Evolutionary conservation across 2,329 filamentous ascomycete species (phyloP).

Genomic region (Ciborinia camelliae): DNA sequence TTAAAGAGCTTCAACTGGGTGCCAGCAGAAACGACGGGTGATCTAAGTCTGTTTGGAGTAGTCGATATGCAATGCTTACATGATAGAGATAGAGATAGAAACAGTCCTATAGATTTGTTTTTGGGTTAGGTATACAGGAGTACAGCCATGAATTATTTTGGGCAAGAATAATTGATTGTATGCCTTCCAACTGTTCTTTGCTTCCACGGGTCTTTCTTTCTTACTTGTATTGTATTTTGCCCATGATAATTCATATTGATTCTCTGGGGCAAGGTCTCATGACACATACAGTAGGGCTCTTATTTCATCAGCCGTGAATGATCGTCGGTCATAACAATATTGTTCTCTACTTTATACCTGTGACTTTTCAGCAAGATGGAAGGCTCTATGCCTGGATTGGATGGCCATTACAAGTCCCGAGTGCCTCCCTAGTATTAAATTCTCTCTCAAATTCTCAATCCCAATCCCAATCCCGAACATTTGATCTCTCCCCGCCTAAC

Average conservation of each 20-base stretch:
- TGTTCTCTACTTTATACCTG: background rate
- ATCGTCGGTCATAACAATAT: background rate
- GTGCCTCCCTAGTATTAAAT: too few species aligned
- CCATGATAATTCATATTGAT: background rate
- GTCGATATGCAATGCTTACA: background rate
- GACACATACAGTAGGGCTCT: background rate
- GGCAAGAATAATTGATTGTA: background rate
- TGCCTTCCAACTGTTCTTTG: background rate
- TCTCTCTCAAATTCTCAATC: too few species aligned
- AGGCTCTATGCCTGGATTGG: background rate
- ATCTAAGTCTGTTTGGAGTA: background rate
- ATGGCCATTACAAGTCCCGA: too few species aligned
- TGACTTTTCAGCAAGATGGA: background rate
- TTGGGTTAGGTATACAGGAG: background rate
- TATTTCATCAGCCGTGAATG: background rate
- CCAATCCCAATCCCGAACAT: too few species aligned
- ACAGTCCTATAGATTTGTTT: background rate
- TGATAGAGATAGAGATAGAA: background rate
- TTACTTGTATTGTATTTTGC: background rate
- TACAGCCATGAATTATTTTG: background rate
- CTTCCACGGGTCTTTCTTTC: background rate
- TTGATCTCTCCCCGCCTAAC: too few species aligned
- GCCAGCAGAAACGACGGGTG: background rate
- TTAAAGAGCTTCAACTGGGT: background rate
- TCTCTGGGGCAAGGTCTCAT: background rate